phyloP scores from a whole-genome alignment of 2,329 filamentous ascomycete genomes.

The Diaporthe sp. region DNA sequence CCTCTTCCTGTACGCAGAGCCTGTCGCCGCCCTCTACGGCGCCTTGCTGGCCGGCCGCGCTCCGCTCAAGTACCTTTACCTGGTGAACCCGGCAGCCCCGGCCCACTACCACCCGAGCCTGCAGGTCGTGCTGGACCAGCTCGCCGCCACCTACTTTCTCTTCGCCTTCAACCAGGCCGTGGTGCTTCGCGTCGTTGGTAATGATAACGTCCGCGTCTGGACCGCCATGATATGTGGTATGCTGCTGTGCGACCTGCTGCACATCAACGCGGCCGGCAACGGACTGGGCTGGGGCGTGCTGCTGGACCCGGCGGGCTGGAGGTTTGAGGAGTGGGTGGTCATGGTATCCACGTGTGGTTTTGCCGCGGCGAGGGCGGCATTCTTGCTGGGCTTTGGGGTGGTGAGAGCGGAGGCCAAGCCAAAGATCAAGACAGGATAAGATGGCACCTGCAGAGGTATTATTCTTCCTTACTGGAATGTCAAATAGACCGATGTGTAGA shows the following conservation, averaged over 20 bases:
- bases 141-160: constrained; percentile 49
- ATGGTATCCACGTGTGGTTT: constrained; percentile 51
- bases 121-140: constrained; percentile 47
- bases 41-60: constrained; percentile 44
- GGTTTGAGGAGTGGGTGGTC: constrained; percentile 54
- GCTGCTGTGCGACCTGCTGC: constrained; percentile 48
- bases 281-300: constrained; percentile 49
- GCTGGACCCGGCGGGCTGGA: constrained; percentile 50
- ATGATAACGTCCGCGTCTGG: constrained; percentile 48
- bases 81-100: constrained; percentile 34
- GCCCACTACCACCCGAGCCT: constrained; percentile 44
- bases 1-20: constrained; percentile 42
- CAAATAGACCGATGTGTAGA: background rate
- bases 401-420: constrained; percentile 12
- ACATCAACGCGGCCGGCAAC: constrained; percentile 51
- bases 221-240: constrained; percentile 45
- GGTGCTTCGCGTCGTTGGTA: constrained; percentile 46
- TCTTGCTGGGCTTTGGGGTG: constrained; percentile 53
- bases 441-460: background rate
- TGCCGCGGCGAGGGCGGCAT: constrained; percentile 51
- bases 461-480: background rate
- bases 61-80: constrained; percentile 41
- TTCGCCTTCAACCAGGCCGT: constrained; percentile 50
- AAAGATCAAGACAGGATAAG: constrained; percentile 36
- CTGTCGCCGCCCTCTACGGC: constrained; percentile 35